A percentile compares a stretch with the other conserved stretches of the same genome.
phyloP scores from a whole-genome alignment of 768 basidiomycete species.

The Mycena latifolia region DNA sequence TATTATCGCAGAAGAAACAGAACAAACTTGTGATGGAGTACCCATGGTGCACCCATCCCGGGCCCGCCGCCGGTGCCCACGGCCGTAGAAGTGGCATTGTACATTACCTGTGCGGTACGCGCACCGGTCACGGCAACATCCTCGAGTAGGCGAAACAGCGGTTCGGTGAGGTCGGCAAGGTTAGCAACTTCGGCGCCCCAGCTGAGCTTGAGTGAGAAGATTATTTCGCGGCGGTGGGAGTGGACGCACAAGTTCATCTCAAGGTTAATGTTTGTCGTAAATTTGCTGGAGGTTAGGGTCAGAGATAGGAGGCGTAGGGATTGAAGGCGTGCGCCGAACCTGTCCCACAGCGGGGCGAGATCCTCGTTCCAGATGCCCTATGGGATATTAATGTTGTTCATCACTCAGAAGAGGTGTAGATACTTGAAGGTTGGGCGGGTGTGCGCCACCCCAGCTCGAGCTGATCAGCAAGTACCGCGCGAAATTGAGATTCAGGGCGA shows the following conservation, averaged over 20 bases:
- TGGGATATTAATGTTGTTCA: background rate
- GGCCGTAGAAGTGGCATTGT: conserved; percentile 29
- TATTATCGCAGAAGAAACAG: no score
- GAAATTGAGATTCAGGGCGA: conserved; percentile 24
- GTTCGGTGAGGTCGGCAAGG: conserved; percentile 35
- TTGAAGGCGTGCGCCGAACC: no score
- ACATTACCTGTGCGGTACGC: conserved; percentile 29
- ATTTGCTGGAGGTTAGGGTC: conserved; percentile 18
- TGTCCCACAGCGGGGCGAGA: conserved; percentile 31
- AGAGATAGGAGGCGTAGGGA: no score
- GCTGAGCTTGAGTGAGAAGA: conserved; percentile 14
- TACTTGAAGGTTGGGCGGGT: conserved; percentile 26
- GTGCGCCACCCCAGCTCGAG: conserved; percentile 26
- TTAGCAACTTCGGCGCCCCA: conserved; percentile 36
- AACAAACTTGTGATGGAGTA: conserved; percentile 33
- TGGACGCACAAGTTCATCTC: conserved; percentile 19
- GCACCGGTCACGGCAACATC: conserved; percentile 34
- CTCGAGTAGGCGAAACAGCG: conserved; percentile 26
- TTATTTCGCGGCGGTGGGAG: background rate
- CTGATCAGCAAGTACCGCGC: conserved; percentile 26
- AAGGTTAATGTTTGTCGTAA: conserved; percentile 36
- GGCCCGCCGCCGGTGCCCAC: conserved; percentile 14
- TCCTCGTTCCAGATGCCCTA: conserved; percentile 36
- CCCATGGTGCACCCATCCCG: conserved; percentile 27
- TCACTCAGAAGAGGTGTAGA: background rate